Base-by-base conservation (phyloP, 2,329 filamentous ascomycete genomes). In the Epichloe hybrida region DNA sequence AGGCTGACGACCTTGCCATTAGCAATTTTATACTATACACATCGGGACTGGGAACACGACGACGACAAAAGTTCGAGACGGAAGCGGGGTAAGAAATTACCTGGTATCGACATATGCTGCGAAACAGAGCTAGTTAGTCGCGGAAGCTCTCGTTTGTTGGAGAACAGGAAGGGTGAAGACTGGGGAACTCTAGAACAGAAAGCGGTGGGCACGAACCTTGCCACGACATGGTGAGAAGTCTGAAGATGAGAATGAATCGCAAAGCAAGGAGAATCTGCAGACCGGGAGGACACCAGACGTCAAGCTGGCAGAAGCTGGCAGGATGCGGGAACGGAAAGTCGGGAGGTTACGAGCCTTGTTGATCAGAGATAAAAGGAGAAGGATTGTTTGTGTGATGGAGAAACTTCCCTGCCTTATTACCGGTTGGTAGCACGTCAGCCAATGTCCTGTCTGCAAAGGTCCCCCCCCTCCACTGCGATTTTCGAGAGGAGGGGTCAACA, bases 171-270 rank as follows among this genome's bases (percentile, higher is more conserved):
- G 57, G 58, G 60, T 62, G 62, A 62, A 58, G 59, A 59, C 56
- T 47, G 52, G 54, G 52, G 57, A 55, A 20, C 31, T 13, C 12
- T 13, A 38, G 35, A 15, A 46, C 36, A 8, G 45, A n/a, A 38
- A 12, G 46, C n/a, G 9, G 46, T 34, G 46, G 36, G 37, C 36
- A 63, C 63, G 61, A 63, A 86, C 84, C 80, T 83, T 88, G 83
- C 82, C 83, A 86, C 70, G 82, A 86, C 83, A 86, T 84, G 65
- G 60, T 79, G 59, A 55, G 48, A 54, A 50, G 51, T 49, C 34
- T 48, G 54, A 35, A 38, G 43, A 49, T 31, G 37, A 43, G 45
- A 31, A 46, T 36, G 44, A 27, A 27, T 38, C 27, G 38, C 40
- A 52, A 34, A 48, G 35, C 35, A 48, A 41, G 45, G 38, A 46